phyloP scores from a whole-genome alignment of 352 stramenopile genomes.

The Pythium aphanidermatum region DNA sequence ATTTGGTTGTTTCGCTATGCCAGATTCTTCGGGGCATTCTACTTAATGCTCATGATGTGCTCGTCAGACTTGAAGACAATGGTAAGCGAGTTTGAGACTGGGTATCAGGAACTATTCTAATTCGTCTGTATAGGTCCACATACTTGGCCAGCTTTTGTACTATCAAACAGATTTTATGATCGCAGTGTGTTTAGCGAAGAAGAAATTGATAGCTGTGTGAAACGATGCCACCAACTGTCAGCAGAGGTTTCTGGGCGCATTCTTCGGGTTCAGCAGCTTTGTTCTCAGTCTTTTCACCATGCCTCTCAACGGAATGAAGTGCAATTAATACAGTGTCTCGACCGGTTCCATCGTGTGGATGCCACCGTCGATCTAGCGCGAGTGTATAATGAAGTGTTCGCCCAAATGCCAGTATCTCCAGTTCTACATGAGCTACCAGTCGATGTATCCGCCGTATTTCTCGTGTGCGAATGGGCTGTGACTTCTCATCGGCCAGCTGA shows the following conservation, averaged over 20 bases:
- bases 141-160: conserved; percentile 66
- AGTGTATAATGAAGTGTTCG: conserved; percentile 73
- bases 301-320: conserved; percentile 63
- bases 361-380: conserved; percentile 58
- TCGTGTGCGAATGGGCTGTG: conserved; percentile 82
- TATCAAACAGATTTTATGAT: conserved; percentile 72
- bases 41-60: conserved; percentile 56
- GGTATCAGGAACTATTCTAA: not conserved
- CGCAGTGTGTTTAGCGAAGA: conserved; percentile 31
- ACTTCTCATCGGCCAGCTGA: conserved; percentile 74
- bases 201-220: conserved; percentile 50
- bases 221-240: conserved; percentile 39
- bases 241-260: conserved; percentile 60
- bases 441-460: conserved; percentile 59
- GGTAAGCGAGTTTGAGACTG: conserved; percentile 29
- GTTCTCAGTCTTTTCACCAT: conserved; percentile 24
- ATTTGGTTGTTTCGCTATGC: conserved; percentile 59
- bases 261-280: conserved; percentile 49
- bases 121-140: conserved; percentile 33
- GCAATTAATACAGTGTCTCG: conserved; percentile 68
- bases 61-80: conserved; percentile 79
- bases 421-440: conserved; percentile 45
- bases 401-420: conserved; percentile 33
- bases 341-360: conserved; percentile 76
- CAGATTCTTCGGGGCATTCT: conserved; percentile 72